phyloP scores from a whole-genome alignment of 208 protist species.

The Leishmania major region DNA sequence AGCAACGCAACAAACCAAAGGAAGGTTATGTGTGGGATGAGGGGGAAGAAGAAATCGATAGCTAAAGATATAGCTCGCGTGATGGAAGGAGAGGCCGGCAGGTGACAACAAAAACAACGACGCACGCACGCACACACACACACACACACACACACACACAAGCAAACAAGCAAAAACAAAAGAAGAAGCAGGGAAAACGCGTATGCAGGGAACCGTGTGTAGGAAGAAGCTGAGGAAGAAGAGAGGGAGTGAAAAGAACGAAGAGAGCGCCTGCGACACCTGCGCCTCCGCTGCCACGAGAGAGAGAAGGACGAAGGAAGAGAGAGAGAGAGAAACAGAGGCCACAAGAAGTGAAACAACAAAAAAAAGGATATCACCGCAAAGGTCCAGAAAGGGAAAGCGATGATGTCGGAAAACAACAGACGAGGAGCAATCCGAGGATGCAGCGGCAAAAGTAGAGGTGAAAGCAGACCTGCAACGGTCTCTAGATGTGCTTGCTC shows the following conservation, averaged over 20 bases:
- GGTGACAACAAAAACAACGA: neutral
- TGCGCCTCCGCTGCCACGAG: neutral
- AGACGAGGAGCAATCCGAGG: neutral
- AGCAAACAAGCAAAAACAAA: neutral
- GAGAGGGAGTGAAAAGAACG: neutral
- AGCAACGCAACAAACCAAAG: no score
- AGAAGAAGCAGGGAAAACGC: neutral
- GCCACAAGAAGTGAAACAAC: neutral
- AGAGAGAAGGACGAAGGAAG: neutral
- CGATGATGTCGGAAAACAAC: neutral
- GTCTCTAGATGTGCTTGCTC: neutral
- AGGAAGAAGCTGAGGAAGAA: neutral
- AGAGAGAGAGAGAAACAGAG: constrained; percentile 7
- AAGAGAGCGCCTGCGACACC: neutral
- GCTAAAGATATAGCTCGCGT: no score
- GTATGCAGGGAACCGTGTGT: neutral
- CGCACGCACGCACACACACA: no score
- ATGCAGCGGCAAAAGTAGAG: neutral
- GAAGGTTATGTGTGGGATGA: no score
- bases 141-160: no score
- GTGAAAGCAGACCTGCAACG: neutral
- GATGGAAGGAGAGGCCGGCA: no score
- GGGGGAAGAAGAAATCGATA: no score
- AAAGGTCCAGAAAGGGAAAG: neutral
- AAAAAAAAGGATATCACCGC: neutral